A percentile compares a stretch with the other conserved stretches of the same genome.
phyloP scores from a whole-genome alignment of 495 filamentous ascomycete species.

The Penicillium simplicissimum region DNA sequence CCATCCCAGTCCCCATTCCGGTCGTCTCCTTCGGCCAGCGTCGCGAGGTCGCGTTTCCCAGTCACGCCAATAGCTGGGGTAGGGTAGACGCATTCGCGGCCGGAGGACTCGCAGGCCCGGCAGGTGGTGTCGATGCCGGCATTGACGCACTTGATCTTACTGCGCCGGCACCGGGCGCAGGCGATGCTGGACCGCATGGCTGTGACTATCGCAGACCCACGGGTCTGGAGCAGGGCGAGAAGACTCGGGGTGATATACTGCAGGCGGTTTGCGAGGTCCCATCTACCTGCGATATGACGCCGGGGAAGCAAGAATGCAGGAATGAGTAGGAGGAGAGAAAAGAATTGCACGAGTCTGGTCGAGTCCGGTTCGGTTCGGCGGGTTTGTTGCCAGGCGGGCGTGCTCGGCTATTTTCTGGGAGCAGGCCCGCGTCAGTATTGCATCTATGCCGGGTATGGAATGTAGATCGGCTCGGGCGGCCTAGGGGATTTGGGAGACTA shows the following conservation, averaged over 20 bases:
- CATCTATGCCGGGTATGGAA: constrained; percentile 13
- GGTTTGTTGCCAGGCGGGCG: constrained; percentile 3
- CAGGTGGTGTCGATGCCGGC: constrained; percentile 71
- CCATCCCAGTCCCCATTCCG: constrained; percentile 60
- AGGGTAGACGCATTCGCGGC: constrained; percentile 76
- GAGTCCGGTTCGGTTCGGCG: constrained; percentile 1
- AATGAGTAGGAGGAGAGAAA: neutral
- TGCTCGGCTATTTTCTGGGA: constrained; percentile 5
- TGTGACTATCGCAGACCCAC: constrained; percentile 28
- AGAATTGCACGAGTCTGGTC: neutral
- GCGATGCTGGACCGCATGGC: constrained; percentile 77
- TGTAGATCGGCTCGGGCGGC: neutral
- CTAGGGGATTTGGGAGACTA: constrained; percentile 2
- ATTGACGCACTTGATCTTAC: constrained; percentile 86
- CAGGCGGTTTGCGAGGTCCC: constrained; percentile 1
- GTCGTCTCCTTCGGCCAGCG: constrained; percentile 52
- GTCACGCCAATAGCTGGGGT: constrained; percentile 58
- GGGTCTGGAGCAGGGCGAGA: constrained; percentile 12
- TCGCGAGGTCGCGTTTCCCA: constrained; percentile 58
- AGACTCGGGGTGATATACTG: constrained; percentile 6
- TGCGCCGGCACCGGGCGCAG: constrained; percentile 74
- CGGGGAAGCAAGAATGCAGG: neutral
- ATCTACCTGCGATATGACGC: neutral
- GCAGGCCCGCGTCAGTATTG: constrained; percentile 18
- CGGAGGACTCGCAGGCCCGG: constrained; percentile 72